Evolutionary conservation across 257 asterid species (phyloP).

Genomic region (Fraxinus quadrangulata): DNA sequence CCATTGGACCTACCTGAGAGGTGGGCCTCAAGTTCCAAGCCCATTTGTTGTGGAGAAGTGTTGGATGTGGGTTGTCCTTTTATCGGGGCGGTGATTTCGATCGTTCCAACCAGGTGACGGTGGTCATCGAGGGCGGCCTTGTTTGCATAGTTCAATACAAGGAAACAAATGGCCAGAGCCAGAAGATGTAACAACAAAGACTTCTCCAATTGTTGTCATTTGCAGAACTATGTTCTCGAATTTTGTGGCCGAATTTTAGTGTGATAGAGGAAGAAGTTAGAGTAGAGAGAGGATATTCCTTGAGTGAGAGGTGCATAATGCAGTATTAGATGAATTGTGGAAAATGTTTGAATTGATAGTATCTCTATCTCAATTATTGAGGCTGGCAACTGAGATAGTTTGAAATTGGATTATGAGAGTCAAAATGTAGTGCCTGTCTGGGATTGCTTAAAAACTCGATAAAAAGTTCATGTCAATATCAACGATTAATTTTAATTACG

Average conservation of each 20-base stretch:
- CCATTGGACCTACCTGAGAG: conserved; percentile 20
- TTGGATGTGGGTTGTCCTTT: neutral
- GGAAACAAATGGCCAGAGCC: conserved; percentile 61
- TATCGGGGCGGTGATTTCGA: conserved; percentile 11
- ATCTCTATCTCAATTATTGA: too few species aligned
- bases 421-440: too few species aligned
- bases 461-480: too few species aligned
- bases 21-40: conserved; percentile 34
- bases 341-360: too few species aligned
- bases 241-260: neutral
- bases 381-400: too few species aligned
- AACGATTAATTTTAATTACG: too few species aligned
- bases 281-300: neutral
- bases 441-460: too few species aligned
- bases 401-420: neutral
- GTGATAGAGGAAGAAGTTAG: neutral
- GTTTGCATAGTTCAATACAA: conserved; percentile 45
- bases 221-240: neutral
- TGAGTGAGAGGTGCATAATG: neutral
- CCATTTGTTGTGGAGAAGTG: conserved; percentile 11
- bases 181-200: conserved; percentile 43
- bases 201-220: conserved; percentile 39
- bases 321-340: too few species aligned
- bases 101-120: conserved; percentile 25
- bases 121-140: neutral